Conservation (phyloP, 768 basidiomycete species). For the Tulasnella sp. region DNA sequence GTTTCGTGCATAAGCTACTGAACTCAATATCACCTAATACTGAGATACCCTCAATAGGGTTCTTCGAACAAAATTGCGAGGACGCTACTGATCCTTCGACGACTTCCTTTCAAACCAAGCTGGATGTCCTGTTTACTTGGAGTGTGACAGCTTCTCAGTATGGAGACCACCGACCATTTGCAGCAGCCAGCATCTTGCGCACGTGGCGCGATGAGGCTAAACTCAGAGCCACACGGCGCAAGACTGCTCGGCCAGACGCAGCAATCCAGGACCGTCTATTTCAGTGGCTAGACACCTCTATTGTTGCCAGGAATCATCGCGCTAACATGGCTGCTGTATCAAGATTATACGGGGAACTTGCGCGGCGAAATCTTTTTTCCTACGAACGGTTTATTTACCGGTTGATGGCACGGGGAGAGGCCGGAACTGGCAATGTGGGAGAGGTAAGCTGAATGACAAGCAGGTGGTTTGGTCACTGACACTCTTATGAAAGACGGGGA, state of each 20-base stretch:
- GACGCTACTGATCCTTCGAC: conserved; percentile 12
- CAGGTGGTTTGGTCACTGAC: no score
- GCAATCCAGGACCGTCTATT: conserved; percentile 66
- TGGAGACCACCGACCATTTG: conserved; percentile 68
- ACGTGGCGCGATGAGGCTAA: conserved; percentile 48
- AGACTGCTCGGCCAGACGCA: conserved; percentile 44
- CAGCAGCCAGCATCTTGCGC: conserved; percentile 53
- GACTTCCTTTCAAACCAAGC: conserved; percentile 46
- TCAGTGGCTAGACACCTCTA: conserved; percentile 63
- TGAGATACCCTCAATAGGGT: conserved; percentile 42
- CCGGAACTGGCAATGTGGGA: conserved; percentile 29
- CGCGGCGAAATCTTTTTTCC: conserved; percentile 56
- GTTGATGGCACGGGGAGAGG: conserved; percentile 66
- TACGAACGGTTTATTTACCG: conserved; percentile 65
- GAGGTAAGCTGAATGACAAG: no score
- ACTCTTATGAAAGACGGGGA: conserved; percentile 27
- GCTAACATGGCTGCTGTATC: conserved; percentile 48
- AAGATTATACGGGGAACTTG: conserved; percentile 56
- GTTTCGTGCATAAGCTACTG: conserved; percentile 38
- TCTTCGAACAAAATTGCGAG: conserved; percentile 39
- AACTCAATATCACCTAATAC: conserved; percentile 62
- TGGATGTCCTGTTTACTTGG: conserved; percentile 68
- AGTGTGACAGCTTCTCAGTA: conserved; percentile 67
- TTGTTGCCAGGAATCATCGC: conserved; percentile 40
- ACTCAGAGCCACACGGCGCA: conserved; percentile 50